Conservation (phyloP, 352 stramenopile species). For the Phytophthora meadii region DNA sequence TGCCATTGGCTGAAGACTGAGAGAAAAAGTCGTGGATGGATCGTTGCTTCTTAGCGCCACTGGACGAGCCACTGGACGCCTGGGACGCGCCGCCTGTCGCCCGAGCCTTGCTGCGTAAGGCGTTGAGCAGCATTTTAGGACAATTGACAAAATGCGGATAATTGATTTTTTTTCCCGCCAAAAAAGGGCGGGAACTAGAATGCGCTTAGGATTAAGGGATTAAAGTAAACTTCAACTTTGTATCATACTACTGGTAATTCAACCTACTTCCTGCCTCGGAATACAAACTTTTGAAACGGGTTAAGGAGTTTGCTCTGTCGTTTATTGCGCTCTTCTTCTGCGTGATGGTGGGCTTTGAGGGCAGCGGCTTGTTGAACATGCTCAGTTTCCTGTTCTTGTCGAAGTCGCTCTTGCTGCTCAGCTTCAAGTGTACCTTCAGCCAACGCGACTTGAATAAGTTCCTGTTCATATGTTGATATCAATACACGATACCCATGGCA, state of each 20-base stretch:
- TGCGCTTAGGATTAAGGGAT: neutral
- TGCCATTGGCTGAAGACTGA: conserved; percentile 35
- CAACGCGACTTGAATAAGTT: conserved; percentile 58
- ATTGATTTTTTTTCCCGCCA: conserved; percentile 30
- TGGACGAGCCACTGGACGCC: conserved; percentile 10
- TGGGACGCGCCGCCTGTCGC: conserved; percentile 21
- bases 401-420: conserved; percentile 45
- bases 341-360: conserved; percentile 12
- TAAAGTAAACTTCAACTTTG: neutral
- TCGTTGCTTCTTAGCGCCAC: conserved; percentile 74
- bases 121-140: conserved; percentile 42
- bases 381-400: conserved; percentile 26
- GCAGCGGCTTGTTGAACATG: conserved; percentile 5
- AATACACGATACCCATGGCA: too few species aligned
- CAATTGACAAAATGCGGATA: neutral
- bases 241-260: neutral
- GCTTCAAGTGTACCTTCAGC: conserved; percentile 52
- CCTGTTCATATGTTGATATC: conserved; percentile 24
- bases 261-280: conserved; percentile 20
- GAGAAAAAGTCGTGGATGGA: conserved; percentile 90
- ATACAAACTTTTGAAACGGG: conserved; percentile 27
- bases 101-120: conserved; percentile 47
- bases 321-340: conserved; percentile 23
- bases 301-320: conserved; percentile 17
- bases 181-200: neutral